A percentile compares a stretch with the other conserved stretches of the same genome.
Conservation (phyloP, 2,329 filamentous ascomycete genomes). For the Ceratocystis papillata region DNA sequence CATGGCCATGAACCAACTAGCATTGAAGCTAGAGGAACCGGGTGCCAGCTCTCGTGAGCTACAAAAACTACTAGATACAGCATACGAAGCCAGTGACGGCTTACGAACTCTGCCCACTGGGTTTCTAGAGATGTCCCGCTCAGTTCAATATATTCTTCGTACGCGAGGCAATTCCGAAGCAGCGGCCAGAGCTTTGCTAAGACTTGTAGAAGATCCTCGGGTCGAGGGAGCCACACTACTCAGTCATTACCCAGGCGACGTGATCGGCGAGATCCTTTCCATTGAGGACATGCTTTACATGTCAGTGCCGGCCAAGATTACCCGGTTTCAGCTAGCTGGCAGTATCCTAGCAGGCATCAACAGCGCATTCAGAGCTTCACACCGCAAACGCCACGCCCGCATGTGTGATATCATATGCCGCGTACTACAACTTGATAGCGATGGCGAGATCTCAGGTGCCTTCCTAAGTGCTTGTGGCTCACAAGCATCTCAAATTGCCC, state of each 20-base stretch:
- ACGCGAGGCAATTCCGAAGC: conserved; percentile 13
- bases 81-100: neutral
- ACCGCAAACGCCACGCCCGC: conserved; percentile 16
- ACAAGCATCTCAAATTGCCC: conserved; percentile 2
- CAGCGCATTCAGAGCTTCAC: neutral
- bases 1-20: conserved; percentile 9
- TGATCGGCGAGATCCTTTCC: conserved; percentile 11
- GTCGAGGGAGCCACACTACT: conserved; percentile 8
- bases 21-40: neutral
- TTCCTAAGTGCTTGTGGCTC: conserved; percentile 16
- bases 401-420: conserved; percentile 20
- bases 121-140: conserved; percentile 17
- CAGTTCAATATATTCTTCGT: conserved; percentile 14
- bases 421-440: conserved; percentile 15
- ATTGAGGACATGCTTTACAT: conserved; percentile 21
- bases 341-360: conserved; percentile 15
- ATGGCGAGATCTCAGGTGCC: neutral
- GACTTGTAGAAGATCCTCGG: conserved; percentile 14
- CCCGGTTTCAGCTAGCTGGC: conserved; percentile 16
- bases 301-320: neutral
- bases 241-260: conserved; percentile 9
- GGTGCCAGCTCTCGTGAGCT: neutral
- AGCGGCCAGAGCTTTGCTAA: conserved; percentile 5
- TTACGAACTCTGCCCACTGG: conserved; percentile 6
- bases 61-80: neutral